Evolutionary conservation across 495 filamentous ascomycete genomes (phyloP).

Genomic region (Letharia lupina): DNA sequence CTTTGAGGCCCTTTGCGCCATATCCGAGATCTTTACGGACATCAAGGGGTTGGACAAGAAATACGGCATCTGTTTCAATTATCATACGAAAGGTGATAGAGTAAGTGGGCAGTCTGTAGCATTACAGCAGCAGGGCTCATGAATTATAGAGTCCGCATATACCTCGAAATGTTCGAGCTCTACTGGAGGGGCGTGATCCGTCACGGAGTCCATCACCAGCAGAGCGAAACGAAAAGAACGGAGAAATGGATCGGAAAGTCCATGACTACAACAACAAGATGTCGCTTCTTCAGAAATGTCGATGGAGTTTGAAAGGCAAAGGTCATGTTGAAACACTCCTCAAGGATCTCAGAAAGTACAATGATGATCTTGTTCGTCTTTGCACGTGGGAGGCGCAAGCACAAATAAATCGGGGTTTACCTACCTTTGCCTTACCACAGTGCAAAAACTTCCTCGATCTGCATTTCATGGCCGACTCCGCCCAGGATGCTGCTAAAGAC

Average conservation of each 20-base stretch:
- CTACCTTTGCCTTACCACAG: background rate
- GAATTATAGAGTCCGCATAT: background rate
- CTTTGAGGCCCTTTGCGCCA: constrained; percentile 4
- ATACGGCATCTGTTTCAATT: background rate
- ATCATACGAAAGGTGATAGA: background rate
- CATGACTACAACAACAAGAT: constrained; percentile 4
- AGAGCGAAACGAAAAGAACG: background rate
- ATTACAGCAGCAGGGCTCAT: background rate
- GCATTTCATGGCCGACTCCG: constrained; percentile 2
- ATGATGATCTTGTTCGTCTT: constrained; percentile 3
- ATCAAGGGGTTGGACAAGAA: background rate
- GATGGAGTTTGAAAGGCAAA: constrained; percentile 7
- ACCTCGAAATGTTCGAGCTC: background rate
- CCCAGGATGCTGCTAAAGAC: constrained; percentile 1
- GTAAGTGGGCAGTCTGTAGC: background rate
- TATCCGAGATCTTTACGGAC: constrained; percentile 1
- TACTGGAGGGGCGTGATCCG: background rate
- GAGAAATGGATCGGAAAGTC: background rate
- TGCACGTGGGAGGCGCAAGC: constrained; percentile 1
- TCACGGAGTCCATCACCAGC: constrained; percentile 1
- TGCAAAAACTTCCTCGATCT: constrained; percentile 7
- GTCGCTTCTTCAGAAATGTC: constrained; percentile 4
- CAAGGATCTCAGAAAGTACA: constrained; percentile 2
- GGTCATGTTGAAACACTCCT: background rate
- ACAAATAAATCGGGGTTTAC: constrained; percentile 3